These are phyloP conservation scores for Fallopia convolvulus DNA, from an alignment of 148 eudicot species.

Conservation along the genomic window DNA sequence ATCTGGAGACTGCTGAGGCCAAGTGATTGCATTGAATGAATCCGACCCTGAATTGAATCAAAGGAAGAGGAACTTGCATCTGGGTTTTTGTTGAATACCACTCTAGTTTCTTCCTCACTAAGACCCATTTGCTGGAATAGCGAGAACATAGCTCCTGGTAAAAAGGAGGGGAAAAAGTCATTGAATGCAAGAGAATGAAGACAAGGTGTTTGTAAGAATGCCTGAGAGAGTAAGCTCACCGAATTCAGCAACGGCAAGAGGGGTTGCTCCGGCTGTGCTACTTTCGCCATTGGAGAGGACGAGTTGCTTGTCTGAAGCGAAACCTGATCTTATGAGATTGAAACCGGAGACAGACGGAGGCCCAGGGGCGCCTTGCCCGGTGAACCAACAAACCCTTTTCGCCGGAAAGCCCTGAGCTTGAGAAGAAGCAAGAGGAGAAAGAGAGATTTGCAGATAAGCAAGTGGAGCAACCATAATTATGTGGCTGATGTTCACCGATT, in stretches of 20 bases:
- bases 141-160: constrained; percentile 37
- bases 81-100: constrained; percentile 39
- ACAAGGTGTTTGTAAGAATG: constrained; percentile 11
- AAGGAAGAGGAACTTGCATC: constrained; percentile 31
- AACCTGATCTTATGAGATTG: neutral
- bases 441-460: constrained; percentile 4
- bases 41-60: constrained; percentile 39
- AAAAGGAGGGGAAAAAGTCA: constrained; percentile 10
- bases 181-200: neutral
- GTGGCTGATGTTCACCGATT: neutral
- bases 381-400: constrained; percentile 3
- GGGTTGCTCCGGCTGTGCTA: neutral
- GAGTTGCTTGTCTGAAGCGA: constrained; percentile 5
- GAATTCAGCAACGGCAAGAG: neutral
- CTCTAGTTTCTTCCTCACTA: constrained; percentile 31
- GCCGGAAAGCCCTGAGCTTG: neutral
- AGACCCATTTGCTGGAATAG: constrained; percentile 57
- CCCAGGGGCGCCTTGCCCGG: neutral
- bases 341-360: neutral
- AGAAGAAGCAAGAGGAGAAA: neutral
- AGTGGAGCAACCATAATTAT: constrained; percentile 4
- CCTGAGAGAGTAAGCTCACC: neutral
- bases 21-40: constrained; percentile 38
- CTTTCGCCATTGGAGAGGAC: neutral
- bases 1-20: constrained; percentile 43